Conservation (phyloP, 1,284 basidiomycete genomes). For the Marasmius sp. region DNA sequence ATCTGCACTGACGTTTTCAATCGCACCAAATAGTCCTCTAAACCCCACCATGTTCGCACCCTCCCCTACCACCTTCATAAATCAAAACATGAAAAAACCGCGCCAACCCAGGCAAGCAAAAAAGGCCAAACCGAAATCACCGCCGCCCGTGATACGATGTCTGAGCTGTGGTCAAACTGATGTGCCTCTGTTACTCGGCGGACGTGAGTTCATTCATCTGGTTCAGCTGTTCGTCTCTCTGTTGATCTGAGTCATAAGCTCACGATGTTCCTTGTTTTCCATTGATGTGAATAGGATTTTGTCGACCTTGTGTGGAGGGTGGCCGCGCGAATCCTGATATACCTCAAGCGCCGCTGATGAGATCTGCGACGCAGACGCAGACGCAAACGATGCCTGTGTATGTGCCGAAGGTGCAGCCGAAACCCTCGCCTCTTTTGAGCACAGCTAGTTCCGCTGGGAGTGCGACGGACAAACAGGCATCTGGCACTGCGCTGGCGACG, state of each 20-base stretch:
- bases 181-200: slow-evolving; percentile 70
- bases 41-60: neutral
- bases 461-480: neutral
- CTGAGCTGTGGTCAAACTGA: slow-evolving; percentile 59
- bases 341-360: slow-evolving; percentile 6
- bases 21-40: neutral
- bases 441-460: neutral
- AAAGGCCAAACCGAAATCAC: slow-evolving; percentile 25
- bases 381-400: neutral
- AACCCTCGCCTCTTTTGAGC: neutral
- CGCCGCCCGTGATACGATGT: slow-evolving; percentile 50
- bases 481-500: neutral
- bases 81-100: neutral
- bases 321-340: slow-evolving; percentile 29
- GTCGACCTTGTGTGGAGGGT: slow-evolving; percentile 59
- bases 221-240: neutral
- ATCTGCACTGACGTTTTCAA: neutral
- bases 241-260: slow-evolving; percentile 6
- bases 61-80: neutral
- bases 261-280: neutral
- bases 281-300: slow-evolving; percentile 42
- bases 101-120: slow-evolving; percentile 18
- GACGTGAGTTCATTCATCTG: slow-evolving; percentile 48
- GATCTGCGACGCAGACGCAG: neutral
- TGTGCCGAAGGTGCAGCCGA: neutral